These are phyloP conservation scores for Trichophyton mentagrophytes DNA, from an alignment of 2,329 filamentous ascomycete species.

Conservation along the genomic window DNA sequence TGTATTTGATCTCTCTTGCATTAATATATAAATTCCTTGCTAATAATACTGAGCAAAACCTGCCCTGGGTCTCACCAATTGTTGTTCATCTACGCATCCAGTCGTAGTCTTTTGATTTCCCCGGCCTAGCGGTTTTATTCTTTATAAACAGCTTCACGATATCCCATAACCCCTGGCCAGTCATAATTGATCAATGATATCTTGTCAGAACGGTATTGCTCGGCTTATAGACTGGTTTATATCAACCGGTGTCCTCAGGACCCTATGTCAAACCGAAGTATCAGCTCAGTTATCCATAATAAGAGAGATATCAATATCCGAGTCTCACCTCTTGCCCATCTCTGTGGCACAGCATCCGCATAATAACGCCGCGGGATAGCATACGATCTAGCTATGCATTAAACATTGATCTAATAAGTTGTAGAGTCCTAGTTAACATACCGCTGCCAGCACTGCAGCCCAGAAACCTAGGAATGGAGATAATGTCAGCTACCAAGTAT, in stretches of 20 bases:
- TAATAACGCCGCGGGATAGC: slow-evolving; percentile 43
- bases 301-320: background rate
- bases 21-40: too few relatives aligned
- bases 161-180: background rate
- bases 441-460: background rate
- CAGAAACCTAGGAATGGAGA: background rate
- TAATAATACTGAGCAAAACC: too few relatives aligned
- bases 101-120: too few relatives aligned
- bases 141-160: background rate
- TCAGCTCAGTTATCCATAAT: background rate
- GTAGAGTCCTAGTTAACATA: background rate
- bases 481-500: background rate
- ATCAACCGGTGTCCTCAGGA: background rate
- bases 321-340: slow-evolving; percentile 39
- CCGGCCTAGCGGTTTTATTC: too few relatives aligned
- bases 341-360: slow-evolving; percentile 45
- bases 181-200: background rate
- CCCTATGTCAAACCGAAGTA: background rate
- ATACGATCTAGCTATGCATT: slow-evolving; percentile 31
- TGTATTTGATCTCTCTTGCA: too few relatives aligned
- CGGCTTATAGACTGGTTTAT: background rate
- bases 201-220: background rate
- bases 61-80: too few relatives aligned
- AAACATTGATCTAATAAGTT: background rate
- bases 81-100: too few relatives aligned